Evolutionary conservation across 2,329 filamentous ascomycete genomes (phyloP), one percentile per base, ranked within the genome.

Genomic region (Fusarium nematophilum): DNA sequence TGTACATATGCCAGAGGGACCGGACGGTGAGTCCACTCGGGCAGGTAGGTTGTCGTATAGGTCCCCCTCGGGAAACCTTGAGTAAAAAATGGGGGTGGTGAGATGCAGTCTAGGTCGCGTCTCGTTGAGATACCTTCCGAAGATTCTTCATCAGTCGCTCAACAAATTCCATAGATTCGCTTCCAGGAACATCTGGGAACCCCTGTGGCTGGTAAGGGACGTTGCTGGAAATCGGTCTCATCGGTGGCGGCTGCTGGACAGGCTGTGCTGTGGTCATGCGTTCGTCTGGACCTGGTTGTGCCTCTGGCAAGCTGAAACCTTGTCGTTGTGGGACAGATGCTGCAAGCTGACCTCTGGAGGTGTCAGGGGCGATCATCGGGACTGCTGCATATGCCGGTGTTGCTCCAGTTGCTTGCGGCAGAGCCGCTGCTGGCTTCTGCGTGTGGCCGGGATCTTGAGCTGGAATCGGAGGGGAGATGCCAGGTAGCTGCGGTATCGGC

Each of bases 131-230:
- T 9, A 77, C 78, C 43, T 78, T 75, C 34, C 78, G 77, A 11
- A 86, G 71, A 59, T 84, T 83, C 36, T 70, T 67, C 76, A 86
- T 79, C 76, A 86, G 81, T 57, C 78, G 78, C 67, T 84, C 81
- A 37, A 85, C 77, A 33, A 85, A 74, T 21, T 79, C 73, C 72
- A 78, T 77, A n/a, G 78, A 79, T 62, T 79, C 79, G 42, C 71
- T 66, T 9, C 74, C 76, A 8, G 79, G 76, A 17, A 79, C 76
- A 48, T 80, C 78, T 2, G 77, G 70, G 43, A 80, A 76, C 13
- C 73, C 75, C 29, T 75, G 74, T n/a, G 59, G 59, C 18, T 48
- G 37, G 7, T 39, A 18, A 13, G 40, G 37, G 25, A 36, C 30
- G 31, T 13, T 56, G 14, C 23, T 45, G 4, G 31, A 17, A 27